These are phyloP conservation scores for Monosporascus sp. DNA, from an alignment of 2,329 filamentous ascomycete genomes.

Conservation along the genomic window DNA sequence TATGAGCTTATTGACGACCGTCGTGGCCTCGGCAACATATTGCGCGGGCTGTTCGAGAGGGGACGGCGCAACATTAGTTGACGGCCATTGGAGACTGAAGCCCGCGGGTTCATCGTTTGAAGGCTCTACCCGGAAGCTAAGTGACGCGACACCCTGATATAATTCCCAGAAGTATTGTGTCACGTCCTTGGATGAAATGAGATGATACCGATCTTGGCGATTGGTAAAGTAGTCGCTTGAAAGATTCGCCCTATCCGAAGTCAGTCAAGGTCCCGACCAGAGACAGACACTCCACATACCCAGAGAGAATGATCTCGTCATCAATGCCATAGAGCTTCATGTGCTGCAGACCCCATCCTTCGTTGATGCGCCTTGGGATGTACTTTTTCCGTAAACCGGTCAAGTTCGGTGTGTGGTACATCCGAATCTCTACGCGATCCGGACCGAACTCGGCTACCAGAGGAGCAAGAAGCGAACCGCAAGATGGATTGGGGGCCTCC, in stretches of 20 bases:
- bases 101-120: constrained; percentile 46
- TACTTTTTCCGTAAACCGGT: constrained; percentile 79
- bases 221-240: constrained; percentile 95
- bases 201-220: constrained; percentile 87
- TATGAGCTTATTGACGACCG: constrained; percentile 62
- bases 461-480: constrained; percentile 79
- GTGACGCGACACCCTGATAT: constrained; percentile 68
- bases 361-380: constrained; percentile 86
- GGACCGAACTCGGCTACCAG: constrained; percentile 80
- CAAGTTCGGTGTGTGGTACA: constrained; percentile 97
- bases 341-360: constrained; percentile 96
- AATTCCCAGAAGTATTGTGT: constrained; percentile 78
- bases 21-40: constrained; percentile 67
- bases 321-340: constrained; percentile 98
- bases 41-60: constrained; percentile 64
- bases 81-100: constrained; percentile 68
- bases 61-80: constrained; percentile 65
- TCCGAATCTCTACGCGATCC: constrained; percentile 82
- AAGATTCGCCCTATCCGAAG: constrained; percentile 62
- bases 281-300: constrained; percentile 43
- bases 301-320: constrained; percentile 91
- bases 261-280: constrained; percentile 9
- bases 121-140: constrained; percentile 77
- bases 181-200: constrained; percentile 75
- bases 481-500: constrained; percentile 80